Evolutionary conservation across 176 grass and related monocot species (phyloP), one percentile per base, ranked within the genome.

Genomic region (Saccharum spontaneum): DNA sequence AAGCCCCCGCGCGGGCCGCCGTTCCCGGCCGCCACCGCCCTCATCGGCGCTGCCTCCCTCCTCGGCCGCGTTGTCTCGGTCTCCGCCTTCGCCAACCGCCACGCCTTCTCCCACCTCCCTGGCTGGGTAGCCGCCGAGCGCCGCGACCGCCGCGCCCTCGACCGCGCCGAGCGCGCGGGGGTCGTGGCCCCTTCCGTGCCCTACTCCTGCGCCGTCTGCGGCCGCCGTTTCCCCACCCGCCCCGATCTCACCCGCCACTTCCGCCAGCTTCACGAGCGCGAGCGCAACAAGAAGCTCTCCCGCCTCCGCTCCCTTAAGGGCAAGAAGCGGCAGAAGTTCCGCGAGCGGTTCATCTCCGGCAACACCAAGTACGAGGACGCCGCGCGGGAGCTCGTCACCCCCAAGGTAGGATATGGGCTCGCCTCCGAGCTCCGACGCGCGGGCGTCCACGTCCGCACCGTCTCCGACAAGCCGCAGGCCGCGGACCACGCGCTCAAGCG

Each of bases 361-460:
- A 95, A 93, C 89, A 88, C 87, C 77, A 98, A 98, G 89, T 95
- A 95, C 63, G 65, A 98, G n/a, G 89, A 95, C 46, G 84, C 95
- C 55, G 93, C 93, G 43, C 86, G 95, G 16, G 80, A 93, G 78
- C 83, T 95, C 65, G 57, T 98, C 64, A 90, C 80, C n/a, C 95
- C 96, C 17, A 95, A 92, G 82, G 64, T 83, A 13, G 93, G 96
- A 1, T 95, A 95, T 40, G 91, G 93, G 12, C 96, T 98, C 12
- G 93, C 93, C 26, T 85, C 91, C 24, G 96, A 98, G 77, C 89
- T 98, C 68, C 89, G 91, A 0, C 96, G 96, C 43, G 96, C 93
- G 5, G 93, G 96, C 49, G 96, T 95, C 41, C 50, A 91, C 43
- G 96, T 98, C 67, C 89, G 87, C 61, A 98, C 93, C 33, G 93